Evolutionary conservation across 352 stramenopile species (phyloP).

Genomic region (Phytophthora aleatoria): DNA sequence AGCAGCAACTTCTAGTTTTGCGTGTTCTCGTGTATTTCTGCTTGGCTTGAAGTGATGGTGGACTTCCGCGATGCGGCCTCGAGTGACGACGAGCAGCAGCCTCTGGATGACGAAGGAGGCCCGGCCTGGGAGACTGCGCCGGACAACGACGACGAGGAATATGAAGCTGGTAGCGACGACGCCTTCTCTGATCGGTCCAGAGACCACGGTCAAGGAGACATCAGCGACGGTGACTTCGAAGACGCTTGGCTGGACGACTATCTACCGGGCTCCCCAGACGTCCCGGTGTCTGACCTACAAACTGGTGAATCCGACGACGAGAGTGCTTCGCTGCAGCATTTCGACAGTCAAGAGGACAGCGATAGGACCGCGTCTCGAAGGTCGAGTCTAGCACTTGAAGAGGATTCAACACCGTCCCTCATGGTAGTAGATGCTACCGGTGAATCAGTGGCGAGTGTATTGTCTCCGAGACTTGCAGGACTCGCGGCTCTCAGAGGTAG

Average conservation of each 20-base stretch:
- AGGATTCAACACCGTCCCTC: slow-evolving; percentile 24
- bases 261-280: slow-evolving; percentile 15
- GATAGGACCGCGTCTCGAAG: slow-evolving; percentile 10
- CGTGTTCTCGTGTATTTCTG: slow-evolving; percentile 5
- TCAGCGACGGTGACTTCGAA: slow-evolving; percentile 40
- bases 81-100: slow-evolving; percentile 32
- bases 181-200: slow-evolving; percentile 11
- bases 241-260: slow-evolving; percentile 50
- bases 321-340: slow-evolving; percentile 6
- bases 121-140: slow-evolving; percentile 33
- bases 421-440: slow-evolving; percentile 22
- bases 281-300: slow-evolving; percentile 1
- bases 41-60: slow-evolving; percentile 21
- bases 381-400: slow-evolving; percentile 24
- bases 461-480: slow-evolving; percentile 24
- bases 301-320: slow-evolving; percentile 11
- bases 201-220: slow-evolving; percentile 20
- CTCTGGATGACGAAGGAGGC: slow-evolving; percentile 18
- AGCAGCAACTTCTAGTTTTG: slow-evolving; percentile 15
- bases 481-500: slow-evolving; percentile 20
- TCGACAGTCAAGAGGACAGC: slow-evolving; percentile 21
- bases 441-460: slow-evolving; percentile 15
- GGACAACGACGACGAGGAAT: slow-evolving; percentile 32
- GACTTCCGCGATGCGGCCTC: slow-evolving; percentile 16
- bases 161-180: slow-evolving; percentile 19